phyloP scores from a whole-genome alignment of 352 stramenopile genomes.

The Globisporangium viniferum region DNA sequence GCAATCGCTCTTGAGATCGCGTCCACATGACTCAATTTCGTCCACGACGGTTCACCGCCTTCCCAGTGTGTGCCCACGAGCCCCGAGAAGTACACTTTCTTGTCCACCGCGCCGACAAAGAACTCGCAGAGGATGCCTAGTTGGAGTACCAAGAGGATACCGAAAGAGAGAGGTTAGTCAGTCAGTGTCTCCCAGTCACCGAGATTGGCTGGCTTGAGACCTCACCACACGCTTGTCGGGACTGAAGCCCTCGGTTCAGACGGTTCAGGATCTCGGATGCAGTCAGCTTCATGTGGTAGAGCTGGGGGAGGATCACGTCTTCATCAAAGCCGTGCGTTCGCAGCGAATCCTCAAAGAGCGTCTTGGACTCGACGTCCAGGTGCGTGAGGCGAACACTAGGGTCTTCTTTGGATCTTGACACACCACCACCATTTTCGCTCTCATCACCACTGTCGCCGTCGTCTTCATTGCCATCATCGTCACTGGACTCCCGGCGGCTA shows the following conservation, averaged over 20 bases:
- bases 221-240: slow-evolving; percentile 33
- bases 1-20: slow-evolving; percentile 23
- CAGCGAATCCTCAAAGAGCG: slow-evolving; percentile 21
- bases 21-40: slow-evolving; percentile 31
- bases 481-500: neutral
- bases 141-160: neutral
- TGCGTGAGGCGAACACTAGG: neutral
- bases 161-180: neutral
- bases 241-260: slow-evolving; percentile 35
- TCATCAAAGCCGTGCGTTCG: slow-evolving; percentile 31
- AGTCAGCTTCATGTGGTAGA: slow-evolving; percentile 55
- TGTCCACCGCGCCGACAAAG: slow-evolving; percentile 33
- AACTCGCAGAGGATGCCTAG: slow-evolving; percentile 56
- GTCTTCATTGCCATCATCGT: slow-evolving; percentile 4
- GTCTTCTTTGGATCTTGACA: neutral
- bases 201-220: neutral
- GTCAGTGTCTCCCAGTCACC: neutral
- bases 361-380: slow-evolving; percentile 15
- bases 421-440: neutral
- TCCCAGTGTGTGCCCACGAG: slow-evolving; percentile 51
- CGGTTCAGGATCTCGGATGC: slow-evolving; percentile 53
- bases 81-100: slow-evolving; percentile 38
- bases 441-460: slow-evolving; percentile 2
- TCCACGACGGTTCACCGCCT: slow-evolving; percentile 35
- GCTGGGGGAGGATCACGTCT: slow-evolving; percentile 37